Evolutionary conservation across 106 monocot species (phyloP).

Genomic region (Phalaenopsis equestris): DNA sequence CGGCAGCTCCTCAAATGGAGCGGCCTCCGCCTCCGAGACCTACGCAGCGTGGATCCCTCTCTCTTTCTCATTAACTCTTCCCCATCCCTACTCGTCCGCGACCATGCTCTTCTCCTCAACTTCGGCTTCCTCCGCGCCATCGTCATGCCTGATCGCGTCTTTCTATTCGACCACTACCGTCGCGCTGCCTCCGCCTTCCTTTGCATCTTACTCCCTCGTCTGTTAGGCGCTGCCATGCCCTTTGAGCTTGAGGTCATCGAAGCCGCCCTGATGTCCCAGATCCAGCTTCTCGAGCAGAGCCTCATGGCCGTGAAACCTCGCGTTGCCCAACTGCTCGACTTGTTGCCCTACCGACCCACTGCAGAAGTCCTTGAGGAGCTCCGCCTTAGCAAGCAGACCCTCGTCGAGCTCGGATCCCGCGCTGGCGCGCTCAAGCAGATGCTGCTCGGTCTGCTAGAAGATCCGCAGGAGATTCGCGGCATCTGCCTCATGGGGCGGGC

Average conservation of each 20-base stretch:
- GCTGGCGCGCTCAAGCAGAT: constrained; percentile 96
- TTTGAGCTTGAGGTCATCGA: constrained; percentile 99
- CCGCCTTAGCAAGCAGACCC: constrained; percentile 84
- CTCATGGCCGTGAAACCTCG: constrained; percentile 40
- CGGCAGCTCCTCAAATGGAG: constrained; percentile 4
- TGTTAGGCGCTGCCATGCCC: constrained; percentile 76
- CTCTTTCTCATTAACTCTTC: constrained; percentile 84
- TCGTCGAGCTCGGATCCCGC: constrained; percentile 91
- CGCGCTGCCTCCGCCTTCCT: constrained; percentile 77
- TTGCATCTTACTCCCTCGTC: constrained; percentile 59
- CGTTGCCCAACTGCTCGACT: constrained; percentile 78
- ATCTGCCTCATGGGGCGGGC: constrained; percentile 89
- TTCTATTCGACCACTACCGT: constrained; percentile 84
- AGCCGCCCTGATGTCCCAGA: constrained; percentile 86
- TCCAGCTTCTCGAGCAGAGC: constrained; percentile 76
- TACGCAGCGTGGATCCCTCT: constrained; percentile 92
- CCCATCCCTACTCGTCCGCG: constrained; percentile 88
- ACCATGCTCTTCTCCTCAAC: constrained; percentile 83
- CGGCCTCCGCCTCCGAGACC: constrained; percentile 90
- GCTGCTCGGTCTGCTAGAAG: constrained; percentile 92
- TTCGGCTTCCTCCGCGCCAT: constrained; percentile 88
- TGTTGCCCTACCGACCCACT: constrained; percentile 83
- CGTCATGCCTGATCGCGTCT: constrained; percentile 76
- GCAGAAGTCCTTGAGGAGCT: constrained; percentile 88
- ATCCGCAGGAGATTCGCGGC: constrained; percentile 85